phyloP scores from a whole-genome alignment of 306 rosid species.

The Calophaca sinica region DNA sequence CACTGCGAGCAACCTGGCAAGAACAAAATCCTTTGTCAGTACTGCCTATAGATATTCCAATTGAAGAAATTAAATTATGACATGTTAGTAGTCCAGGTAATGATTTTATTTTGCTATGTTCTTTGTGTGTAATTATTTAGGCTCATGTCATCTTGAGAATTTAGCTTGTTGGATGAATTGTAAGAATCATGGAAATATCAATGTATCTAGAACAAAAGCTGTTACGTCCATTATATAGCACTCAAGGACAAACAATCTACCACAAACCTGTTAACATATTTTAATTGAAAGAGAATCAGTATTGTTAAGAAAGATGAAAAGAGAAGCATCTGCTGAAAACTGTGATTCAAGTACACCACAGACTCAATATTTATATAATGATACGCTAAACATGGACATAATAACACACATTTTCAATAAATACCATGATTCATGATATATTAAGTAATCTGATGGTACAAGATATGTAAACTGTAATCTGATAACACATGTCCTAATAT shows the following conservation, averaged over 20 bases:
- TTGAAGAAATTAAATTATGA: slow-evolving; percentile 26
- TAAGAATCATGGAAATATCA: too few relatives aligned
- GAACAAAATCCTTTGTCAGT: slow-evolving; percentile 42
- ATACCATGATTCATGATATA: not conserved
- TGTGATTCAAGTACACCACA: slow-evolving; percentile 3
- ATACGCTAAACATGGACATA: too few relatives aligned
- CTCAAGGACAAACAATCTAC: too few relatives aligned
- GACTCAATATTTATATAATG: slow-evolving; percentile 11
- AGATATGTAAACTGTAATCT: slow-evolving; percentile 20
- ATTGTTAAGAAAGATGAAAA: not conserved
- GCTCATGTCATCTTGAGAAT: not conserved
- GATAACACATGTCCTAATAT: not conserved
- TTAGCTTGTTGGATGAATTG: too few relatives aligned
- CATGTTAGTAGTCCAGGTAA: not conserved
- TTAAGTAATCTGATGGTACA: slow-evolving; percentile 1
- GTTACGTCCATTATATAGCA: too few relatives aligned
- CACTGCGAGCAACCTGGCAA: slow-evolving; percentile 84
- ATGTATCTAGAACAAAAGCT: too few relatives aligned
- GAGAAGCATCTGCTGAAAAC: not conserved
- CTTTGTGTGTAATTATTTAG: not conserved
- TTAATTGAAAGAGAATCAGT: slow-evolving; percentile 19
- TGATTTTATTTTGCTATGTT: not conserved
- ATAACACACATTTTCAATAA: too few relatives aligned
- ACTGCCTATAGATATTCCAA: slow-evolving; percentile 26
- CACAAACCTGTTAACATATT: not conserved